phyloP scores from a whole-genome alignment of 805 yeast species.

The Wickerhamomyces xylosicus region DNA sequence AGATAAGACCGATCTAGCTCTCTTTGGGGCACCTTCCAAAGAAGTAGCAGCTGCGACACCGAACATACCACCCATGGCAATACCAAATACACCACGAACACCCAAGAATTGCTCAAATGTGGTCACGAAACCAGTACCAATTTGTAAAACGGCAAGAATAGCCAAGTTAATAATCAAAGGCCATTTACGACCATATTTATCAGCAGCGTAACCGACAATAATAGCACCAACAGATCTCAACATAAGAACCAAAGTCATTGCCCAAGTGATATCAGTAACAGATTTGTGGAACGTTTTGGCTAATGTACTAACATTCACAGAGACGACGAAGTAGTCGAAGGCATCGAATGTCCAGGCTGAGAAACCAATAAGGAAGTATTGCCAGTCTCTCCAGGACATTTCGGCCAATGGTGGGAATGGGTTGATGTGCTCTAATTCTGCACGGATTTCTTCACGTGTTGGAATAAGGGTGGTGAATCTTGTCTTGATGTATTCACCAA shows the following conservation, averaged over 20 bases:
- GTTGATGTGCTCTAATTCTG: slow-evolving; percentile 35
- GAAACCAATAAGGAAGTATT: slow-evolving; percentile 42
- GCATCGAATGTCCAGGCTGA: slow-evolving; percentile 60
- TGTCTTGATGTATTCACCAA: slow-evolving; percentile 17
- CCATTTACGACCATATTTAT: slow-evolving; percentile 51
- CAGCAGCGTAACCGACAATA: slow-evolving; percentile 50
- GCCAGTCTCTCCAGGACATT: slow-evolving; percentile 43
- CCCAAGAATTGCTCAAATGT: slow-evolving; percentile 49
- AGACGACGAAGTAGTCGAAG: slow-evolving; percentile 50
- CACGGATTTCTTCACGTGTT: slow-evolving; percentile 26
- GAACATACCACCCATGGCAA: slow-evolving; percentile 40
- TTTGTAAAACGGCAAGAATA: slow-evolving; percentile 41
- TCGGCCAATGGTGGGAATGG: slow-evolving; percentile 49
- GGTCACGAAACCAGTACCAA: slow-evolving; percentile 53
- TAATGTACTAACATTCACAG: slow-evolving; percentile 37
- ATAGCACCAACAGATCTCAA: slow-evolving; percentile 57
- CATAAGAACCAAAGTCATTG: slow-evolving; percentile 56
- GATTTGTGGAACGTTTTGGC: slow-evolving; percentile 34
- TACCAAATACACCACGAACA: slow-evolving; percentile 53
- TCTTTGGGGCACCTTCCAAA: slow-evolving; percentile 36
- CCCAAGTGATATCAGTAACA: slow-evolving; percentile 45
- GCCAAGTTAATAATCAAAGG: slow-evolving; percentile 38
- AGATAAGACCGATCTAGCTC: slow-evolving; percentile 46
- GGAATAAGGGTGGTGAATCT: slow-evolving; percentile 43
- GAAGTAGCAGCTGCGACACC: slow-evolving; percentile 35